These are phyloP conservation scores for Gymnopilus junonius DNA, from an alignment of 768 basidiomycete genomes.

Conservation along the genomic window DNA sequence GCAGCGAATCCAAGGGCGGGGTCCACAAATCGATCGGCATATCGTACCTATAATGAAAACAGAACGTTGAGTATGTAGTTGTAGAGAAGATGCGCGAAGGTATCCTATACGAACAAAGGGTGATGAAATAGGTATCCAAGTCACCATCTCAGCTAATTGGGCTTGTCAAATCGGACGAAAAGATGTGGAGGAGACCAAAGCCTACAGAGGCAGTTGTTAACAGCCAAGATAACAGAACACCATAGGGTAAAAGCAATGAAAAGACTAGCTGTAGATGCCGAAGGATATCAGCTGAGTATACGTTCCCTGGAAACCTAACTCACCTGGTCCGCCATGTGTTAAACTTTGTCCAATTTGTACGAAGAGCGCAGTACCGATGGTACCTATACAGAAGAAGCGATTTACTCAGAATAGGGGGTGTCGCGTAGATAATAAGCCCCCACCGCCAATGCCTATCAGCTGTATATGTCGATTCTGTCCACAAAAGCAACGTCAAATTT, in stretches of 20 bases:
- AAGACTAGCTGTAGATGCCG: slow-evolving; percentile 40
- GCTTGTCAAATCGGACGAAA: slow-evolving; percentile 10
- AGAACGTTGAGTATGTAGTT: background rate
- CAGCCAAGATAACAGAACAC: slow-evolving; percentile 51
- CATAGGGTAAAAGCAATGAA: slow-evolving; percentile 56
- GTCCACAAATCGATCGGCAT: slow-evolving; percentile 60
- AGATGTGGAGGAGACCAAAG: background rate
- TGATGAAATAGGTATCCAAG: slow-evolving; percentile 80
- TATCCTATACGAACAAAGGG: slow-evolving; percentile 57
- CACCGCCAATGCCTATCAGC: slow-evolving; percentile 56
- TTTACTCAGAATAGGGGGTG: slow-evolving; percentile 6
- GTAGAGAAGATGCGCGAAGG: background rate
- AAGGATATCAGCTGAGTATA: slow-evolving; percentile 4
- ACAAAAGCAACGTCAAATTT: background rate
- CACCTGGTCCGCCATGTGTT: slow-evolving; percentile 65
- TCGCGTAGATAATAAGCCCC: background rate
- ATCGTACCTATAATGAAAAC: slow-evolving; percentile 50
- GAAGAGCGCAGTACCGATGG: slow-evolving; percentile 78
- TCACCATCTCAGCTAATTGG: slow-evolving; percentile 75
- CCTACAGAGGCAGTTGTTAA: slow-evolving; percentile 52
- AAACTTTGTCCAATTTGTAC: slow-evolving; percentile 71
- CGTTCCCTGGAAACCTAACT: slow-evolving; percentile 34
- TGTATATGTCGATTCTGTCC: slow-evolving; percentile 55
- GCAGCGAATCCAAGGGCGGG: slow-evolving; percentile 60
- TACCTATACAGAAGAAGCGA: slow-evolving; percentile 40